A percentile compares a stretch with the other conserved stretches of the same genome.
Evolutionary conservation across 441 rosid genomes (phyloP).

Genomic region (Eugenia klotzschiana): DNA sequence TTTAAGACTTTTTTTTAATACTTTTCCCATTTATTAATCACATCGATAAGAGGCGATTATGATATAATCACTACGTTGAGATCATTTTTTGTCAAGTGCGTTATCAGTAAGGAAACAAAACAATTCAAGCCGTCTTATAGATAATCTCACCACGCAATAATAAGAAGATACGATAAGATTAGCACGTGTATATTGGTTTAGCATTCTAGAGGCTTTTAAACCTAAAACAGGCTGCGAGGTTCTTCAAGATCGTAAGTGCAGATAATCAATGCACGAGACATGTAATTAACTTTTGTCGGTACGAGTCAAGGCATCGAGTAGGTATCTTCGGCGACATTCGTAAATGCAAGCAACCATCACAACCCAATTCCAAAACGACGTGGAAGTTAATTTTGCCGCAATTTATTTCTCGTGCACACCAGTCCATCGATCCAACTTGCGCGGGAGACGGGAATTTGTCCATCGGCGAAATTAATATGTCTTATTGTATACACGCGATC

Average conservation of each 20-base stretch:
- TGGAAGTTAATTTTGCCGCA: rapidly evolving
- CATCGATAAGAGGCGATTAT: background rate
- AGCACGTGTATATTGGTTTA: background rate
- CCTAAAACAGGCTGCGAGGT: background rate
- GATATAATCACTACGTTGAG: background rate
- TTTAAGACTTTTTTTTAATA: no score
- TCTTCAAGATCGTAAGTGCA: background rate
- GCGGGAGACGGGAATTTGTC: rapidly evolving
- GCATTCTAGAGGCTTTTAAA: background rate
- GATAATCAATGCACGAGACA: background rate
- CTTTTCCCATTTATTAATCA: no score
- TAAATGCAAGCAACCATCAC: background rate
- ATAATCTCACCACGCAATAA: rapidly evolving
- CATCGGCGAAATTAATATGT: no score
- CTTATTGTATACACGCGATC: no score
- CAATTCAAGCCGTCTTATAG: background rate
- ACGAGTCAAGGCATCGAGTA: background rate
- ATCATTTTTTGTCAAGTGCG: background rate
- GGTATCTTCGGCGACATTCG: background rate
- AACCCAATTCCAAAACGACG: background rate
- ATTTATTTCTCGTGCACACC: rapidly evolving
- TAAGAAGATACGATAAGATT: background rate
- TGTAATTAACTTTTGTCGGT: background rate
- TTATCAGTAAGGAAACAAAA: background rate
- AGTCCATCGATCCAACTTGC: background rate